phyloP scores from a whole-genome alignment of 768 basidiomycete species.

The Dioszegia hungarica region DNA sequence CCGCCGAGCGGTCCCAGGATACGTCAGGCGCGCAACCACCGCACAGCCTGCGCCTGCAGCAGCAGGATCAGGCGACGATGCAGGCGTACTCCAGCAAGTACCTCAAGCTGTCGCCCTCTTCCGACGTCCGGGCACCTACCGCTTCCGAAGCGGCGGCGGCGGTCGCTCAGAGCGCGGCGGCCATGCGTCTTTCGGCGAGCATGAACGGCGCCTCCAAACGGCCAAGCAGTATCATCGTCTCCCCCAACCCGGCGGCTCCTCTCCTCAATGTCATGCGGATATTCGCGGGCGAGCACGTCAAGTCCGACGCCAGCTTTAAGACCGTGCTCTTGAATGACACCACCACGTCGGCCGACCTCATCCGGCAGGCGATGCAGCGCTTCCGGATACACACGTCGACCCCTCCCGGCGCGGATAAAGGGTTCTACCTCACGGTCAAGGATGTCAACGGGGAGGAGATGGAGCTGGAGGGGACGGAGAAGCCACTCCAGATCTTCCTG shows the following conservation, averaged over 20 bases:
- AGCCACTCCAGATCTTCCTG: conserved; percentile 86
- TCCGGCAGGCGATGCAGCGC: conserved; percentile 87
- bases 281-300: conserved; percentile 83
- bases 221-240: conserved; percentile 47
- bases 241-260: conserved; percentile 62
- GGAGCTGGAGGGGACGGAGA: conserved; percentile 61
- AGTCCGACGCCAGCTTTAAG: conserved; percentile 96
- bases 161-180: conserved; percentile 55
- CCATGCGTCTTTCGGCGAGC: conserved; percentile 36
- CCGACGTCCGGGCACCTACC: conserved; percentile 62
- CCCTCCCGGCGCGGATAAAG: conserved; percentile 56
- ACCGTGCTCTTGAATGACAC: conserved; percentile 85
- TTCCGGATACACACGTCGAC: conserved; percentile 61
- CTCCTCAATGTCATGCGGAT: conserved; percentile 92
- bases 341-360: conserved; percentile 76
- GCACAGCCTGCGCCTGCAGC: conserved; percentile 66
- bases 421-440: conserved; percentile 88
- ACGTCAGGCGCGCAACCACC: conserved; percentile 53
- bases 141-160: conserved; percentile 65
- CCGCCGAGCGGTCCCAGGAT: background rate
- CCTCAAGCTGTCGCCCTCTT: conserved; percentile 74
- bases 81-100: conserved; percentile 75
- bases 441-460: conserved; percentile 82
- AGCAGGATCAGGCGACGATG: conserved; percentile 84
- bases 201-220: conserved; percentile 25